These are phyloP conservation scores for Hemisphaericaspora lyxosophila DNA, from an alignment of 1,139 yeast genomes.

Conservation along the genomic window DNA sequence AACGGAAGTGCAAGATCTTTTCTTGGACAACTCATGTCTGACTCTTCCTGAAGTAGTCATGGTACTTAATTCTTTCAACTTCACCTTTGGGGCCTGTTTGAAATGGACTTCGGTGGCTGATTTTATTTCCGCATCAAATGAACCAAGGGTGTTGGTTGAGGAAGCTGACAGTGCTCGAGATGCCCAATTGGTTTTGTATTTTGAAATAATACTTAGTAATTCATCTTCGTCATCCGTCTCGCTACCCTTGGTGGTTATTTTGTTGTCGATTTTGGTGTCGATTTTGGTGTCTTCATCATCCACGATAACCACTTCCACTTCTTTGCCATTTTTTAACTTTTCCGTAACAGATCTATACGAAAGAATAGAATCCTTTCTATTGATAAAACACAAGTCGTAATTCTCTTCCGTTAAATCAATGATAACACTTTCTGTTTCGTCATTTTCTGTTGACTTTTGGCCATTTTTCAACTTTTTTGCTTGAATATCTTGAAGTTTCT, in stretches of 20 bases:
- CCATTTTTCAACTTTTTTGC: background rate
- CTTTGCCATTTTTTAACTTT: slow-evolving; percentile 36
- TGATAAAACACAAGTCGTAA: slow-evolving; percentile 37
- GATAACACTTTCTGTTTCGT: slow-evolving; percentile 38
- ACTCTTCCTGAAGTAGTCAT: slow-evolving; percentile 8
- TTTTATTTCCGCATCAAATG: background rate
- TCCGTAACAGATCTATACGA: slow-evolving; percentile 45
- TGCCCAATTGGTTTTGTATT: slow-evolving; percentile 34
- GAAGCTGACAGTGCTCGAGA: slow-evolving; percentile 21
- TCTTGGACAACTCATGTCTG: slow-evolving; percentile 7
- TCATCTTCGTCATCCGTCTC: slow-evolving; percentile 28
- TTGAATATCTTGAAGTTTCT: slow-evolving; percentile 1
- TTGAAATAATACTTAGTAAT: slow-evolving; percentile 45
- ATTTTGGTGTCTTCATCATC: slow-evolving; percentile 34
- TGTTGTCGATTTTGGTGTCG: slow-evolving; percentile 30
- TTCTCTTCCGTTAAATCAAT: slow-evolving; percentile 47
- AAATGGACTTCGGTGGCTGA: background rate
- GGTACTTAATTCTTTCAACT: slow-evolving; percentile 3
- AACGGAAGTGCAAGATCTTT: slow-evolving; percentile 15
- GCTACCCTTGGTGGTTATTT: slow-evolving; percentile 8
- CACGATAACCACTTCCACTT: slow-evolving; percentile 48
- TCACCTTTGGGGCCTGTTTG: background rate
- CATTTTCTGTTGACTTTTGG: background rate
- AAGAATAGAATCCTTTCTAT: slow-evolving; percentile 33
- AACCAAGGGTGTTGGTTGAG: slow-evolving; percentile 2